These are phyloP conservation scores for Daldinia vernicosa DNA, from an alignment of 495 filamentous ascomycete species.

Conservation along the genomic window DNA sequence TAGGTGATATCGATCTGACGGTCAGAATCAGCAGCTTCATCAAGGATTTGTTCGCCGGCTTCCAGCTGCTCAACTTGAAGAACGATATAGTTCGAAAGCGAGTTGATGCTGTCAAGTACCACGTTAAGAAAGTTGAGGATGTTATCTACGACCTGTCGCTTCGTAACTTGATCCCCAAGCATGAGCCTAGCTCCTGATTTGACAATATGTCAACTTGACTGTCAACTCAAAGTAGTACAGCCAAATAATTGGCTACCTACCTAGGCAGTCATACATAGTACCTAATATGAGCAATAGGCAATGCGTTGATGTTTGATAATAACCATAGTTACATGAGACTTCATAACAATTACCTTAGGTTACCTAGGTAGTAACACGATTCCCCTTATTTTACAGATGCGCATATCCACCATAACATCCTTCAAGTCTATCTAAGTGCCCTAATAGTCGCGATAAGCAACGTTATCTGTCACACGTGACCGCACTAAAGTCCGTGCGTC, in stretches of 20 bases:
- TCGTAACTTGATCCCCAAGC: conserved; percentile 76
- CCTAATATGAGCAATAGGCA: neutral
- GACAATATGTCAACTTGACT: too few species aligned
- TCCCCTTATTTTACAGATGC: neutral
- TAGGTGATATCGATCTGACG: conserved; percentile 86
- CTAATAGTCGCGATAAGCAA: neutral
- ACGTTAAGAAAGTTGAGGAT: conserved; percentile 97
- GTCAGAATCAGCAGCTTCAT: conserved; percentile 88
- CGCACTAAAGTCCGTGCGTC: neutral
- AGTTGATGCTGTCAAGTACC: conserved; percentile 94
- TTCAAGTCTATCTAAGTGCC: neutral
- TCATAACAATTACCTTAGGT: neutral
- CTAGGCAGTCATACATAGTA: neutral
- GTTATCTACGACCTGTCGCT: conserved; percentile 94
- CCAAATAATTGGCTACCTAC: too few species aligned
- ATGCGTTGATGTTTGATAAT: neutral
- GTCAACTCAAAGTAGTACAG: neutral
- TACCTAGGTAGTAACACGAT: neutral
- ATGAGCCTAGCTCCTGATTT: conserved; percentile 16
- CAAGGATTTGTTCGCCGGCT: conserved; percentile 93
- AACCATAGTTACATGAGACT: neutral
- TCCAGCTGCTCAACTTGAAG: conserved; percentile 96
- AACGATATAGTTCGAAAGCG: conserved; percentile 89
- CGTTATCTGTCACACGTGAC: neutral
- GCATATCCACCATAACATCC: neutral